Base-by-base conservation (phyloP, 768 basidiomycete genomes). In the Russula brevipes region DNA sequence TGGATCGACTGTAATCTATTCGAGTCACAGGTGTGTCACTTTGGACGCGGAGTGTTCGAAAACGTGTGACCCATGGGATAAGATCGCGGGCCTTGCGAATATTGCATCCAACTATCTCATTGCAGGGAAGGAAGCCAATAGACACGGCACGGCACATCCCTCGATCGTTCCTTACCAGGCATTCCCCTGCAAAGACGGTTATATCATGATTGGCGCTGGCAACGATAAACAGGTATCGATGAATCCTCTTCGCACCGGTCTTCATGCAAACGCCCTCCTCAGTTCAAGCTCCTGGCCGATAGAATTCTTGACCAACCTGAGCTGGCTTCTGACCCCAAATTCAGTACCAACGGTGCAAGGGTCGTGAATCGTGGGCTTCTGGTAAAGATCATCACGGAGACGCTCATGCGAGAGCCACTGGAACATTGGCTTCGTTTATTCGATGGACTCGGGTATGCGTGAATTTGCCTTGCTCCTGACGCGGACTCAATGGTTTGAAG, bases 1-100 rank as follows among this genome's bases (percentile, higher is more conserved):
- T 90, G 89, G 85, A 90, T 98, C 59, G 95, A 98, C 72, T 91
- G 89, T 70, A 95, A 91, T 72, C 76, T 98, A 45, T 96, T 97
- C 69, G 94, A 97, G 70, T 85, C 88, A 14, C 94, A 96, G 78
- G 92, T 91, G 62, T 60, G 77, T 66, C 55, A 31, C 41, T 12
- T 46, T 42, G 14, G 17, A 41, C 11, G 39, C 16, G 38, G 65
- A 38, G 14, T 19, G 24, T 50, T 49, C 42, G 36, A 17, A 39
- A 42, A 14, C 57, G 16, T 10, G 53, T 9, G 12, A 41, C 10
- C 41, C 11, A 19, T 41, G 36, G n/a, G 39, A 33, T 24, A 70
- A 96, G 91, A 82, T 97, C 53, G 92, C 94, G 16, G 91, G 91
- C 17, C 82, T 97, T 5, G 92, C 87, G 2, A 96, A 96, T 71